phyloP scores from a whole-genome alignment of 352 stramenopile species.

The Phytophthora sp. region DNA sequence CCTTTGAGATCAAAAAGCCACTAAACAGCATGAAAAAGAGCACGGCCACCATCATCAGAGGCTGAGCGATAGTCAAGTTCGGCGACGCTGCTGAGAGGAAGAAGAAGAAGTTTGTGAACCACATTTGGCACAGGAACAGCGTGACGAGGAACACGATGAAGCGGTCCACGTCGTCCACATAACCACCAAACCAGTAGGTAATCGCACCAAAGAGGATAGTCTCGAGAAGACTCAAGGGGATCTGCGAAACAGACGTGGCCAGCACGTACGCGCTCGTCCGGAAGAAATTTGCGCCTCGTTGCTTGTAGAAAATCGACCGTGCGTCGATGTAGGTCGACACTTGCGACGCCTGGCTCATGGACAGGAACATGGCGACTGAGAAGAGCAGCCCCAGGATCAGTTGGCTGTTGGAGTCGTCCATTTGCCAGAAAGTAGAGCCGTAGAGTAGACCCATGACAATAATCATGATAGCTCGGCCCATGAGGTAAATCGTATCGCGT shows the following conservation, averaged over 20 bases:
- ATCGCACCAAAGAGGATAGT: conserved; percentile 83
- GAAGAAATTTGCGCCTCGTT: conserved; percentile 89
- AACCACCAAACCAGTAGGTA: conserved; percentile 90
- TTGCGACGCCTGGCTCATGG: conserved; percentile 78
- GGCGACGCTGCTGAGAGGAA: conserved; percentile 54
- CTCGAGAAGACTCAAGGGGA: conserved; percentile 69
- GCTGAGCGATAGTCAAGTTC: conserved; percentile 65
- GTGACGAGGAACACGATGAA: conserved; percentile 72
- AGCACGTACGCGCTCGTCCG: conserved; percentile 87
- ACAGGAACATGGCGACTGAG: conserved; percentile 86
- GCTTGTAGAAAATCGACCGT: conserved; percentile 88
- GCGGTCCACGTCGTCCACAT: conserved; percentile 42
- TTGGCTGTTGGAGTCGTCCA: conserved; percentile 59
- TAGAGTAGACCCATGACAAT: conserved; percentile 71
- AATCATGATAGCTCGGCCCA: conserved; percentile 56
- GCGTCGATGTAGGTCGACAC: conserved; percentile 81
- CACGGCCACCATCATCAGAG: conserved; percentile 62
- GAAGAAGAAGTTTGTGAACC: conserved; percentile 79
- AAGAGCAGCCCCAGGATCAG: conserved; percentile 88
- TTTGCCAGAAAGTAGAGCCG: conserved; percentile 70
- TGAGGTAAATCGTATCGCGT: conserved; percentile 60
- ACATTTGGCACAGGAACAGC: conserved; percentile 72
- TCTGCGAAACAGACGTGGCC: conserved; percentile 48
- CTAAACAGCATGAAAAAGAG: conserved; percentile 73
- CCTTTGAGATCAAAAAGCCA: conserved; percentile 70